Evolutionary conservation across 345 rosid genomes (phyloP).

Genomic region (Dovyalis caffra): DNA sequence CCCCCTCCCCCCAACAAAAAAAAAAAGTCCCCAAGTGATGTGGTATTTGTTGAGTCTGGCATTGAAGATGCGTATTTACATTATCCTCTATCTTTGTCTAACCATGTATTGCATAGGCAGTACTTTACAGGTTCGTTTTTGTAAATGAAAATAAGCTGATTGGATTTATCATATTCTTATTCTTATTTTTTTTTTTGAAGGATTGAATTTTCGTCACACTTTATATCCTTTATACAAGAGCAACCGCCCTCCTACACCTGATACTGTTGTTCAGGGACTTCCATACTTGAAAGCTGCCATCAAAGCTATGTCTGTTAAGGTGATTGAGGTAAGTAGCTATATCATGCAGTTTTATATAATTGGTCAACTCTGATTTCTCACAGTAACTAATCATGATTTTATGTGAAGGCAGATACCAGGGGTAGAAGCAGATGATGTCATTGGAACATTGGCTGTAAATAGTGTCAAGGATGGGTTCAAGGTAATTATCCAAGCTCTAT

Average conservation of each 20-base stretch:
- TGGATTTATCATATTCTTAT: too few species aligned
- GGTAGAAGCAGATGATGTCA: slow-evolving; percentile 98
- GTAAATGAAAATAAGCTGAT: too few species aligned
- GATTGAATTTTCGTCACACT: slow-evolving; percentile 83
- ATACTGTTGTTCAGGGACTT: slow-evolving; percentile 90
- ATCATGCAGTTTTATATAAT: slow-evolving; percentile 2
- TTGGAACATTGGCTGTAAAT: slow-evolving; percentile 86
- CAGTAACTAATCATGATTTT: slow-evolving; percentile 29
- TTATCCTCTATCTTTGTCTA: too few species aligned
- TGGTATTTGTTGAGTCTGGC: too few species aligned
- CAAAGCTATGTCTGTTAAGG: slow-evolving; percentile 91
- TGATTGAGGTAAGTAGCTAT: slow-evolving; percentile 71
- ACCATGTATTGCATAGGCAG: too few species aligned
- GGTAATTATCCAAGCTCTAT: slow-evolving; percentile 38
- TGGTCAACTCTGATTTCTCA: slow-evolving; percentile 14
- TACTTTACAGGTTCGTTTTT: not conserved
- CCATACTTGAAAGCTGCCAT: slow-evolving; percentile 94
- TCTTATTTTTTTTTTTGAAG: slow-evolving; percentile 35
- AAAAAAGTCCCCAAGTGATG: too few species aligned
- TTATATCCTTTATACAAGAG: slow-evolving; percentile 83
- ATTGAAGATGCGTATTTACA: too few species aligned
- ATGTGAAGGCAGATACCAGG: slow-evolving; percentile 73
- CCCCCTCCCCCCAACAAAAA: too few species aligned
- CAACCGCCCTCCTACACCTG: slow-evolving; percentile 94
- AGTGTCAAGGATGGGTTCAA: slow-evolving; percentile 79